Evolutionary conservation across 78 protist genomes (phyloP).

Genomic region (Planoprotostelium fungivorum): DNA sequence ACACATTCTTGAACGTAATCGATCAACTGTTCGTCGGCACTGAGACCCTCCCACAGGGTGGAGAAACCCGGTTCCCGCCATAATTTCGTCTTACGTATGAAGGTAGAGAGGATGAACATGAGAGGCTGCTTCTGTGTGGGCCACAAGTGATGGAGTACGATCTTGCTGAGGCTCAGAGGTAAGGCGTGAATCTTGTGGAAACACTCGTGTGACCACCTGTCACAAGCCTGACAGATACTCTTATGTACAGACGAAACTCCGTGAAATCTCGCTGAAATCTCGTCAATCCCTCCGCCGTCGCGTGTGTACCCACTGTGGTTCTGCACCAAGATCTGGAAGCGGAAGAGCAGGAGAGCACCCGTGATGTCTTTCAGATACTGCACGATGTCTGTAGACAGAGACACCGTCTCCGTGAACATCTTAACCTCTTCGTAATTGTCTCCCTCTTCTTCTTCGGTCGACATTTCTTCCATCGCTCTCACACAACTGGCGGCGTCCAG

Average conservation of each 20-base stretch:
- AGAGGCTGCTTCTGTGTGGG: background rate
- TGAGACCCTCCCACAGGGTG: background rate
- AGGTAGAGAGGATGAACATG: background rate
- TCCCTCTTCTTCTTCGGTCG: no score
- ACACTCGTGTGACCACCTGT: background rate
- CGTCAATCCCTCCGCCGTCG: background rate
- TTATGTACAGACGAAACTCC: background rate
- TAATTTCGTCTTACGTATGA: background rate
- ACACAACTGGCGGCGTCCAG: background rate
- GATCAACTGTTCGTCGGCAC: background rate
- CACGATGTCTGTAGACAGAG: background rate
- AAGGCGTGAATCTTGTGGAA: background rate
- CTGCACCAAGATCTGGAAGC: background rate
- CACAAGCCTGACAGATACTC: background rate
- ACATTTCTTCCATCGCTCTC: background rate
- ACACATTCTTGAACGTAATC: background rate
- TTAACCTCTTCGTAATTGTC: background rate
- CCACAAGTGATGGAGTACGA: background rate
- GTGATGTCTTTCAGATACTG: background rate
- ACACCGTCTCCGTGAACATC: background rate
- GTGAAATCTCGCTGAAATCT: background rate
- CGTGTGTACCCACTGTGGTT: background rate
- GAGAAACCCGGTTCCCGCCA: background rate
- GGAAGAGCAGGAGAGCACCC: background rate
- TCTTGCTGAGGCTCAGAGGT: background rate